A percentile compares a stretch with the other conserved stretches of the same genome.
Conservation (phyloP, 495 filamentous ascomycete genomes). For the Neurospora sp. region DNA sequence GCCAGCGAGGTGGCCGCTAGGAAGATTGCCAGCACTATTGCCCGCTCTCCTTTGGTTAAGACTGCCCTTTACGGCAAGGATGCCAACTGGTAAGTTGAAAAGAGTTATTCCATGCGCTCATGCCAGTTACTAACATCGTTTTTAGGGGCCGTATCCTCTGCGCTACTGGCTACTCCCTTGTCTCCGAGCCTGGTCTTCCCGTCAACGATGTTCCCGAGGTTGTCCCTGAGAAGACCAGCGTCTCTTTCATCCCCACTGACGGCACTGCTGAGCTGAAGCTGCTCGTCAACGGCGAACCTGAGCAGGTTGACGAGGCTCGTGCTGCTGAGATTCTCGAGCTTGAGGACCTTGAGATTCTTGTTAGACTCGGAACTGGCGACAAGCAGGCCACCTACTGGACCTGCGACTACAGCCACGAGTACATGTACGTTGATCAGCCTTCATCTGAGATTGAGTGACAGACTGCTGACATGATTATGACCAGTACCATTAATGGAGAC, state of each 20-base stretch:
- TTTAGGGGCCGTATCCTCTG: constrained; percentile 76
- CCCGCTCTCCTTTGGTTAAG: constrained; percentile 91
- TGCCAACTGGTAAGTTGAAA: constrained; percentile 65
- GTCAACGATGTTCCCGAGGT: constrained; percentile 50
- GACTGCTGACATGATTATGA: constrained; percentile 3
- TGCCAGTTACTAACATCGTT: constrained; percentile 4
- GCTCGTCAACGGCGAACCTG: constrained; percentile 83
- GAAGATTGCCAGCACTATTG: constrained; percentile 75
- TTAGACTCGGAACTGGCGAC: constrained; percentile 59
- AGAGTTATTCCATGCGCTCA: background rate
- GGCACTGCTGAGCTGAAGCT: constrained; percentile 73
- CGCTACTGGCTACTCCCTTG: constrained; percentile 81
- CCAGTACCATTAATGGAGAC: constrained; percentile 77
- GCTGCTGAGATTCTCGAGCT: constrained; percentile 79
- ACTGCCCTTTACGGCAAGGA: constrained; percentile 94
- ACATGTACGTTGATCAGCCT: constrained; percentile 41
- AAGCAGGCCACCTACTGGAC: constrained; percentile 85
- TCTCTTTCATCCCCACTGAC: constrained; percentile 83
- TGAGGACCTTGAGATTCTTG: constrained; percentile 74
- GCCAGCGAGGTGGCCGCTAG: constrained; percentile 54
- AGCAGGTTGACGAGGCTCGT: constrained; percentile 71
- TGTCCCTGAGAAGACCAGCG: constrained; percentile 73
- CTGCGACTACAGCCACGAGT: constrained; percentile 97
- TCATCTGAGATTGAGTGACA: background rate
- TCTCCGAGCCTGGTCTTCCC: constrained; percentile 47